Evolutionary conservation across 352 stramenopile genomes (phyloP).

Genomic region (Detonula confervacea): DNA sequence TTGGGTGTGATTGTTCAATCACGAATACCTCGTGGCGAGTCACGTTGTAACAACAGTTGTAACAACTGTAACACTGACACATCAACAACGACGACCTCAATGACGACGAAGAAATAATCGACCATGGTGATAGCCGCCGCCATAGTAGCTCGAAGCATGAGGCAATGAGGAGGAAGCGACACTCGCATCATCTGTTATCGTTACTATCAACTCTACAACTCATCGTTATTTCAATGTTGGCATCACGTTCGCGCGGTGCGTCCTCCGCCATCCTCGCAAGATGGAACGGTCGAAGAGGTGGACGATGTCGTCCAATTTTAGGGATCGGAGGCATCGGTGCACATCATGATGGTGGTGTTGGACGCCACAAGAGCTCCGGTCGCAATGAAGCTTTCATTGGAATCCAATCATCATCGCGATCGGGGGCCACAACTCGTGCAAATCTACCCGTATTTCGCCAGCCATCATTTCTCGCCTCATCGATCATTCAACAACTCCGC

Average conservation of each 20-base stretch:
- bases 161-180: slow-evolving; percentile 20
- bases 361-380: not conserved
- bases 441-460: not conserved
- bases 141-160: not conserved
- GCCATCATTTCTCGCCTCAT: not conserved
- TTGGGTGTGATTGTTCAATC: too few species aligned
- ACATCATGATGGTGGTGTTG: not conserved
- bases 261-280: slow-evolving; percentile 6
- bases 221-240: not conserved
- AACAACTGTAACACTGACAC: too few species aligned
- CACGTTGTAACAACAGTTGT: too few species aligned
- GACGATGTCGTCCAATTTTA: not conserved
- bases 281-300: not conserved
- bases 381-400: not conserved
- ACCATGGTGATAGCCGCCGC: too few species aligned
- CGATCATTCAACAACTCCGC: slow-evolving; percentile 7
- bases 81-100: too few species aligned
- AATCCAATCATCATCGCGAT: not conserved
- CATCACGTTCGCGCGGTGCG: not conserved
- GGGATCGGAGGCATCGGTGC: not conserved
- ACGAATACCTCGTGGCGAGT: too few species aligned
- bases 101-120: too few species aligned
- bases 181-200: not conserved
- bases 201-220: slow-evolving; percentile 1
- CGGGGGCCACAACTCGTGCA: not conserved